Base-by-base conservation (phyloP, 306 rosid genomes). In the Castanea crenata region DNA sequence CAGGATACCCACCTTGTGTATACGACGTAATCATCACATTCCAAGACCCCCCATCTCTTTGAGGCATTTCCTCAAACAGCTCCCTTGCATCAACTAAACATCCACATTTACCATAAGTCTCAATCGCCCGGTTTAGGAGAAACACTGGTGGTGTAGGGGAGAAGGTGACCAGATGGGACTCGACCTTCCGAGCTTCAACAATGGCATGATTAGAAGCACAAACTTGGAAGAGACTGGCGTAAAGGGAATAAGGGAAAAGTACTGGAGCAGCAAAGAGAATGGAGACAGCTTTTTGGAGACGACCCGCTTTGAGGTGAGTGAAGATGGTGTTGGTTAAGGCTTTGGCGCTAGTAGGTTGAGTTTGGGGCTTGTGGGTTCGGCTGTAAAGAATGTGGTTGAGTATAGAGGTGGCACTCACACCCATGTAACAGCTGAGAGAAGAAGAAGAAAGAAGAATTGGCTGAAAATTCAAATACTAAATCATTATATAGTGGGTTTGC, bases 51-150 rank as follows among this genome's bases (percentile, higher is more conserved):
- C 0, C 95, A 93, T 92, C 92, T 85, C 86, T 78, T 0, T 75
- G 82, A 41, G 91, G 93, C 97, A 92, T 92, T 90, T 92, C 92
- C 54, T 92, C 93, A 78, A 92, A 92, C 88, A 92, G 63, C 80
- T 86, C 90, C 38, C 85, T 27, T 0, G 97, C 95, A 55, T 92
- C 97, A 3, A 69, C 87, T 19, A 92, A 65, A 58, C 62, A 90
- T 25, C 88, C 84, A 27, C 95, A 92, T 89, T 89, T 87, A 0
- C 87, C 92, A 5, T 87, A 92, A 0, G 95, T 13, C 15, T 92
- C 97, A 10, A 92, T 89, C 38, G 92, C 95, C 38, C 93, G 93
- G 80, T 92, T 92, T 77, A 89, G 79, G 49, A 92, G 90, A 78
- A 89, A 92, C 25, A 80, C 61, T 20, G 93, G 92, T 0, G 97